Base-by-base conservation (phyloP, 257 asterid genomes). In the Thymus mandschuricus region DNA sequence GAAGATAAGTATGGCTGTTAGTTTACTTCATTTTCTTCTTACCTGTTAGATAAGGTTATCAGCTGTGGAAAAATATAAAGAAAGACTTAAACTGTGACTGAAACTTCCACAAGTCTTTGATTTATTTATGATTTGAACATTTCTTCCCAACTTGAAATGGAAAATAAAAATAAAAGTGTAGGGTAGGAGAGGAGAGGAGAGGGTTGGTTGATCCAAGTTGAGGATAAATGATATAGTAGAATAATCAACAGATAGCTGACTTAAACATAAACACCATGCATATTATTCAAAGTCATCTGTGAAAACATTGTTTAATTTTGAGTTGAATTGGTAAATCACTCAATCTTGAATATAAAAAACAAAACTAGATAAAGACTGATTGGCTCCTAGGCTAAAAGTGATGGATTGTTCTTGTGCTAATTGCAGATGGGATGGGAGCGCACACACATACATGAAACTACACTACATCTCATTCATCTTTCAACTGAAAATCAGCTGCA, bases 261-360 rank as follows among this genome's bases (percentile, higher is more conserved):
- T 31, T 6, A 64, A 58, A 15, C 49, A 56, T 64, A 48, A 27
- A 72, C 21, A 29, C 41, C 60, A 68, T n/a, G n/a, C 60, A 68
- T 27, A 27, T 71, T 61, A 67, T 3, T 76, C 3, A 51, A 56
- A 44, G 68, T 73, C 49, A 43, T 27, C 3, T 50, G 41, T 65
- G 74, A 69, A n/a, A 29, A 66, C 31, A 43, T 4, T 48, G 55
- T 44, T 60, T 69, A 59, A 9, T 73, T 38, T 62, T 69, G 59
- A 13, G 55, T 79, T 79, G 77, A 79, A 74, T 59, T 65, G 64
- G 68, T 70, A 70, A 70, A 64, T 54, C 73, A 35, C 64, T 54
- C 43, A 21, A 28, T 51, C 3, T 10, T 3, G 44, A 52, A 29
- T 57, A 63, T 40, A 60, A 12, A 59, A 12, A 59, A 52, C 44